Base-by-base conservation (phyloP, 73 alveolate genomes). In the Urostyla sp. region DNA sequence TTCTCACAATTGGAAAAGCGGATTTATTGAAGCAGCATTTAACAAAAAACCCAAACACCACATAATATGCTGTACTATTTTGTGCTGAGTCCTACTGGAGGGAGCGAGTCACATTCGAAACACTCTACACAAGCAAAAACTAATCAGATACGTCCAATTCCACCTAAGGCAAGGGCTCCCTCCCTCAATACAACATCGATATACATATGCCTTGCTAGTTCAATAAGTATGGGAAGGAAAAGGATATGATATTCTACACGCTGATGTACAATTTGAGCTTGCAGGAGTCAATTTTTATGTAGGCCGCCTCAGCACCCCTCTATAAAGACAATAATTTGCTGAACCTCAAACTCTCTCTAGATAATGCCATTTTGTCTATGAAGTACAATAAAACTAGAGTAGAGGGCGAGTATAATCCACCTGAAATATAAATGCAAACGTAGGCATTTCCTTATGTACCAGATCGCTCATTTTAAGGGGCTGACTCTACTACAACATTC, bases 191-290 rank as follows among this genome's bases (percentile, higher is more conserved):
- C 10, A 40, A 16, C 52, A 11, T 40, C 15, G 52, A 40, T 16
- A 11, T 40, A 10, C 15, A 40, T 40, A 40, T 40, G 52, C 52
- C 52, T 16, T 40, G 52, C 52, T 11, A 40, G 52, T 40, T 40
- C 15, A 16, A 40, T 16, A 11, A 40, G 10, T 16, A 40, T 16
- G 20, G 20, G 52, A 16, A 40, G 52, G 20, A 16, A 10, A 16
- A 40, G 16, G 80, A 80, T 85, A 0, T 43, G 53, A 38, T 69
- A 59, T 26, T 58, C 67, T 18, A 79, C 69, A 27, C 92, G 5
- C 57, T 93, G 8, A 20, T 91, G 67, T 90, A 87, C 52, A 93
- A 93, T 51, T 84, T 69, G 44, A 83, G 97, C 7, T 74, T 91
- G 32, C 57, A 55, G 36, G 92, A 83, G 18, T 66, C 61, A 50